Base-by-base conservation (phyloP, 345 rosid genomes). In the Eucalyptus sideroxylon region DNA sequence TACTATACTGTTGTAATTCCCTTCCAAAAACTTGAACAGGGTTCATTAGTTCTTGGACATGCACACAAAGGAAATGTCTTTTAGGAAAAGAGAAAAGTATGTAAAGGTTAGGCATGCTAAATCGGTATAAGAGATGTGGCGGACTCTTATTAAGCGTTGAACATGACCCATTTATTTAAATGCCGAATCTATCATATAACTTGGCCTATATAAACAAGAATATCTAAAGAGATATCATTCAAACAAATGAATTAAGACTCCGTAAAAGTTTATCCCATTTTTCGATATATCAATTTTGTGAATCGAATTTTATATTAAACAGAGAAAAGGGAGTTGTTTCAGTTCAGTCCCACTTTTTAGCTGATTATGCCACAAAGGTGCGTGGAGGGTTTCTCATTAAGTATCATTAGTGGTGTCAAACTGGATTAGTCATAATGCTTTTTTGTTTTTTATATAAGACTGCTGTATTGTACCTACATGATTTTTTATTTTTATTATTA, bases 201-300 rank as follows among this genome's bases (percentile, higher is more conserved):
- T 30, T 30, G 31, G 37, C n/a, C n/a, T n/a, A n/a, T 60, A 27
- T 27, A 8, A 27, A 27, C 16, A 6, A 27, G 4, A 13, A 62
- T 62, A 62, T 62, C 30, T 6, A 30, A 27, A 62, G 2, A 30
- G 16, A 11, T 62, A 11, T 62, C 31, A n/a, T n/a, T 65, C 5
- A 65, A 65, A 65, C 37, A 4, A 30, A 0, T 0, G 0, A n/a
- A 31, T 65, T 65, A 65, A 4, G 72, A 65, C 72, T 30, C 17
- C 2, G 0, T n/a, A 65, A 65, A 65, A 65, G 40, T 65, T 65
- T 16, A 15, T 65, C 6, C 9, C 37, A 7, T n/a, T 4, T 7
- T 7, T 65, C 19, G 0, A 3, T n/a, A 15, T 15, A 65, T 65
- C 3, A 0, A n/a, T n/a, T n/a, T 65, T 4, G 40, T 1, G 0